Evolutionary conservation across 495 filamentous ascomycete genomes (phyloP), one percentile per base, ranked within the genome.

Genomic region (Amniculicola lignicola): DNA sequence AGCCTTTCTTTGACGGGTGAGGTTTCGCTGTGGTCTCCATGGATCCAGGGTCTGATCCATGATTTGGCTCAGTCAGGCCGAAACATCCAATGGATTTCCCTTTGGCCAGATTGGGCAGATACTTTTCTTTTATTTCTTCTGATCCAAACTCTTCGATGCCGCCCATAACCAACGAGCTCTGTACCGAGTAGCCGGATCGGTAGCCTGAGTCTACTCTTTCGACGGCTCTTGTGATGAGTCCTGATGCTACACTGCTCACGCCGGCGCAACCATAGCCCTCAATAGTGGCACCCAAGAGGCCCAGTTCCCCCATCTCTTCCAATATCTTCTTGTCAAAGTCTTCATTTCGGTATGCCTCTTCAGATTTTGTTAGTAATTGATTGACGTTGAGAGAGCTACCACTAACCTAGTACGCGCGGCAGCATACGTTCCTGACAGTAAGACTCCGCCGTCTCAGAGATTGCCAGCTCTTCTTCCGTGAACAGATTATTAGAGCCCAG

Each of bases 141-240:
- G 89, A 85, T 2, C 92, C 93, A 67, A 93, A 95, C 58, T 97
- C 89, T 65, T 94, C 78, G 67, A 98, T 97, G n/a, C 86, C 88
- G 14, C 90, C 92, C 94, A 98, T 98, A 18, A 87, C 89, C 40
- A 98, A 75, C 2, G 91, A 94, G 56, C 87, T 90, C 71, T 98
- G 93, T 10, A 98, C 93, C 14, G 88, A 94, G 87, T 96, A 96
- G 49, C 88, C 91, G 39, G 89, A 95, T 12, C 93, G 83, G 70
- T 98, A 98, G 33, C 93, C 93, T 41, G 86, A 91, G 68, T 98
- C 93, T 33, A 98, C 90, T 39, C 93, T 81, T 74, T 98, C 93
- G 10, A 98, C 94, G 59, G 93, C 93, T 66, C 93, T 84, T 18
- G 89, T 96, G 71, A 98, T 96, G 51, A 98, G 75, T 14, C 93